A percentile compares a stretch with the other conserved stretches of the same genome.
Conservation (phyloP, 116 monocot species). For the Posidonia oceanica region DNA sequence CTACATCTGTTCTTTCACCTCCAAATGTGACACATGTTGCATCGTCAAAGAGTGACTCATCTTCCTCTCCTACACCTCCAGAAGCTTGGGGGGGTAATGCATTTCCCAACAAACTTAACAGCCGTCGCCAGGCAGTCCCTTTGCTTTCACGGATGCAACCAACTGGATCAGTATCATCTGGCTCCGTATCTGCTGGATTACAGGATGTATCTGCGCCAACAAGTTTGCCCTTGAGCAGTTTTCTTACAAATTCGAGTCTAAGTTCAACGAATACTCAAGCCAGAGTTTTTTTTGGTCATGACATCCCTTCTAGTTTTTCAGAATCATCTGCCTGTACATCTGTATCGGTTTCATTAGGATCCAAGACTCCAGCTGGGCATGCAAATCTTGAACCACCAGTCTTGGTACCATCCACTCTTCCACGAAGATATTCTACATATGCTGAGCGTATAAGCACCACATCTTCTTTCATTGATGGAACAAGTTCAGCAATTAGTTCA, state of each 20-base stretch:
- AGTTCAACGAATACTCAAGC: conserved; percentile 27
- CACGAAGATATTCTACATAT: conserved; percentile 54
- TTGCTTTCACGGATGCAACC: conserved; percentile 28
- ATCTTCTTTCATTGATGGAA: conserved; percentile 48
- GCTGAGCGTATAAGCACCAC: conserved; percentile 53
- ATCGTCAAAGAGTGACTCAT: conserved; percentile 46
- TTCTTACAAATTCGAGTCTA: conserved; percentile 25
- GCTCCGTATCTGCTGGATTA: conserved; percentile 30
- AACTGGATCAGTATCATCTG: conserved; percentile 20
- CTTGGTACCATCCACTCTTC: conserved; percentile 17
- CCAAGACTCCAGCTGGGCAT: conserved; percentile 17
- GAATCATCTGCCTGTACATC: conserved; percentile 27
- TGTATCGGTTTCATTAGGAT: conserved; percentile 18
- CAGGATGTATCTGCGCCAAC: conserved; percentile 45
- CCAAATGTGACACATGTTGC: conserved; percentile 18
- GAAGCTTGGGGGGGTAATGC: conserved; percentile 54
- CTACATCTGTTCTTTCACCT: conserved; percentile 10
- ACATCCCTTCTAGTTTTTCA: conserved; percentile 16
- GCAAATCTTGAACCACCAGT: conserved; percentile 31
- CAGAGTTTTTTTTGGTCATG: conserved; percentile 28
- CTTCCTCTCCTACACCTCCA: conserved; percentile 36
- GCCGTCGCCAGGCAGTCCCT: conserved; percentile 22
- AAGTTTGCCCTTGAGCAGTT: conserved; percentile 19
- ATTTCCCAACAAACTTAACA: conserved; percentile 30
- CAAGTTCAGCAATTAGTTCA: conserved; percentile 36